phyloP scores from a whole-genome alignment of 805 yeast species.

The Yarrowia yakushimensis region DNA sequence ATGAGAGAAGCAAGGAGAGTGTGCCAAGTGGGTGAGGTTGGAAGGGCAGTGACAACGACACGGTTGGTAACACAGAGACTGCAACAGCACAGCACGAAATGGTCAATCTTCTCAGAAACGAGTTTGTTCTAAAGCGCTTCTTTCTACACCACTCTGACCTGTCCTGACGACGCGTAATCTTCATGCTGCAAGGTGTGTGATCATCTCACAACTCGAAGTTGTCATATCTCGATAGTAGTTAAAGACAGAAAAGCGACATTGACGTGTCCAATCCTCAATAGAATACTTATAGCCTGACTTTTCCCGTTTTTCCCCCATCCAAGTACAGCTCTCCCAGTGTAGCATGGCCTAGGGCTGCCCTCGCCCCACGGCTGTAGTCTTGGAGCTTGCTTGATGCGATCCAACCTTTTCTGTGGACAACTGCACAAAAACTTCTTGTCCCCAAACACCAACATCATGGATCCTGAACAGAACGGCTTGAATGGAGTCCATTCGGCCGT shows the following conservation, averaged over 20 bases:
- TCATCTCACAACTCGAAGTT: neutral
- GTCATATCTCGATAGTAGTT: neutral
- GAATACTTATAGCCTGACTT: neutral
- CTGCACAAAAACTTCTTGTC: constrained; percentile 24
- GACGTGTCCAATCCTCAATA: neutral
- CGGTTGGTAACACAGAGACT: too few species aligned
- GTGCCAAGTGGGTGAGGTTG: neutral
- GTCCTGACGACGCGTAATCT: constrained; percentile 1
- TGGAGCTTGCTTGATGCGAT: constrained; percentile 24
- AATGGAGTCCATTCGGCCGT: constrained; percentile 6
- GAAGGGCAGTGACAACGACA: neutral
- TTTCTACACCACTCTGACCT: neutral
- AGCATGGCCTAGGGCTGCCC: constrained; percentile 12
- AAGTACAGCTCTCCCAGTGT: neutral
- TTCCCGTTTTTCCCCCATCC: neutral
- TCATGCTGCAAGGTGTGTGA: constrained; percentile 6
- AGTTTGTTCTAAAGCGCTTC: too few species aligned
- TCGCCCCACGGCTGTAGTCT: constrained; percentile 7
- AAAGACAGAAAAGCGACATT: neutral
- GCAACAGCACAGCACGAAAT: too few species aligned
- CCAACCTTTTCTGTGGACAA: constrained; percentile 24
- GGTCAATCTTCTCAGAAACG: too few species aligned
- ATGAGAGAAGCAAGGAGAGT: neutral
- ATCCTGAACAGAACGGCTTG: constrained; percentile 10
- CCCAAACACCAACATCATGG: constrained; percentile 20